Conservation (phyloP, 2,329 filamentous ascomycete genomes). For the Colletotrichum lini region DNA sequence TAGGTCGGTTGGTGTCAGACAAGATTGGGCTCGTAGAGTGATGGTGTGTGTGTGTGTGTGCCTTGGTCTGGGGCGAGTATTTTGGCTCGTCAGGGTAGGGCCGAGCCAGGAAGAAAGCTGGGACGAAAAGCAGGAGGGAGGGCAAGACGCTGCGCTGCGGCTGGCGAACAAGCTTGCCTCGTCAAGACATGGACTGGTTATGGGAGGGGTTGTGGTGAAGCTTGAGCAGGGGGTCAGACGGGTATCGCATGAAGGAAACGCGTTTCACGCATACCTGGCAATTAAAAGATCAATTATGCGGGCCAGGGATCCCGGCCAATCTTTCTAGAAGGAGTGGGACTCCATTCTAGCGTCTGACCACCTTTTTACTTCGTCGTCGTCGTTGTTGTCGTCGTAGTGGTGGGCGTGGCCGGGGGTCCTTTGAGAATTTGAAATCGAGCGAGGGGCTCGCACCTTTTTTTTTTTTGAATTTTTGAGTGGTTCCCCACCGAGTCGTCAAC, state of each 20-base stretch:
- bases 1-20: background rate
- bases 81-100: slow-evolving; percentile 25
- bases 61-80: slow-evolving; percentile 6
- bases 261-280: slow-evolving; percentile 61
- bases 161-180: slow-evolving; percentile 23
- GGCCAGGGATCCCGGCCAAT: slow-evolving; percentile 46
- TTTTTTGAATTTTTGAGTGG: slow-evolving; percentile 1
- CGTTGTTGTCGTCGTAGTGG: background rate
- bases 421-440: slow-evolving; percentile 16
- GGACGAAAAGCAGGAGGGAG: slow-evolving; percentile 27
- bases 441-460: background rate
- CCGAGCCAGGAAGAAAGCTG: slow-evolving; percentile 36
- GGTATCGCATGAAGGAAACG: slow-evolving; percentile 61
- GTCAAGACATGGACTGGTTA: slow-evolving; percentile 37
- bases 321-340: slow-evolving; percentile 55
- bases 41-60: slow-evolving; percentile 2
- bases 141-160: slow-evolving; percentile 5
- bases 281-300: slow-evolving; percentile 66
- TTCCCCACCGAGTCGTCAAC: slow-evolving; percentile 3
- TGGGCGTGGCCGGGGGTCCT: background rate
- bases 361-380: slow-evolving; percentile 36
- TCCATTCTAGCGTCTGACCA: slow-evolving; percentile 52
- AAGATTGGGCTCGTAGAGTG: background rate
- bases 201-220: slow-evolving; percentile 29
- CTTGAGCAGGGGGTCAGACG: slow-evolving; percentile 46